A percentile compares a stretch with the other conserved stretches of the same genome.
Evolutionary conservation across 169 alveolate genomes (phyloP).

Genomic region (Plasmodium falciparum): DNA sequence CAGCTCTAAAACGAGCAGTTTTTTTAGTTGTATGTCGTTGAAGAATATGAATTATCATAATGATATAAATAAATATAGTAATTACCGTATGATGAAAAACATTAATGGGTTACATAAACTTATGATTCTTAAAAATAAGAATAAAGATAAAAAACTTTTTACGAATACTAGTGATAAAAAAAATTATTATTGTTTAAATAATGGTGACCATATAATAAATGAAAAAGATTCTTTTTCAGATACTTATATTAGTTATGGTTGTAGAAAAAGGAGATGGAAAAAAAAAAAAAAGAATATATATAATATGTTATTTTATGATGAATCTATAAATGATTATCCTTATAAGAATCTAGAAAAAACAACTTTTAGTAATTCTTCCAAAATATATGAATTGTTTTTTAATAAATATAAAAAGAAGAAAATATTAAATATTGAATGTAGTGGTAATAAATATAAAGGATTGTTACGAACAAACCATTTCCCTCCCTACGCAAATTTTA

Average conservation of each 20-base stretch:
- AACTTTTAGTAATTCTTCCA: constrained; percentile 7
- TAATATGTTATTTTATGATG: constrained; percentile 32
- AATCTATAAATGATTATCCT: constrained; percentile 22
- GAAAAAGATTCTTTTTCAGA: constrained; percentile 58
- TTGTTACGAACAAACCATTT: neutral
- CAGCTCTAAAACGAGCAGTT: constrained; percentile 35
- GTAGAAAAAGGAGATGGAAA: constrained; percentile 6
- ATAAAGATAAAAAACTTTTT: constrained; percentile 4
- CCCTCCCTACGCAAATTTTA: constrained; percentile 33
- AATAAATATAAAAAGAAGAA: constrained; percentile 39
- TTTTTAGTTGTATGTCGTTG: constrained; percentile 41
- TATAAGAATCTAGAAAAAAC: constrained; percentile 24
- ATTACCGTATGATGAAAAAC: constrained; percentile 1
- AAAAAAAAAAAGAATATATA: constrained; percentile 28
- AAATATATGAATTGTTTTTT: constrained; percentile 23
- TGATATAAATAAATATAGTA: neutral
- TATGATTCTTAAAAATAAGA: constrained; percentile 15
- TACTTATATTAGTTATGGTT: constrained; percentile 35
- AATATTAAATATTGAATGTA: neutral
- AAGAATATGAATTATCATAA: constrained; percentile 32
- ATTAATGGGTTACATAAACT: constrained; percentile 5
- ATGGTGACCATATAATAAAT: constrained; percentile 10
- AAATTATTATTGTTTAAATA: constrained; percentile 1
- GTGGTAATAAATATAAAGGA: constrained; percentile 7
- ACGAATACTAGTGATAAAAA: constrained; percentile 52